These are phyloP conservation scores for Parachaetomium inaequale DNA, from an alignment of 495 filamentous ascomycete species.

Conservation along the genomic window DNA sequence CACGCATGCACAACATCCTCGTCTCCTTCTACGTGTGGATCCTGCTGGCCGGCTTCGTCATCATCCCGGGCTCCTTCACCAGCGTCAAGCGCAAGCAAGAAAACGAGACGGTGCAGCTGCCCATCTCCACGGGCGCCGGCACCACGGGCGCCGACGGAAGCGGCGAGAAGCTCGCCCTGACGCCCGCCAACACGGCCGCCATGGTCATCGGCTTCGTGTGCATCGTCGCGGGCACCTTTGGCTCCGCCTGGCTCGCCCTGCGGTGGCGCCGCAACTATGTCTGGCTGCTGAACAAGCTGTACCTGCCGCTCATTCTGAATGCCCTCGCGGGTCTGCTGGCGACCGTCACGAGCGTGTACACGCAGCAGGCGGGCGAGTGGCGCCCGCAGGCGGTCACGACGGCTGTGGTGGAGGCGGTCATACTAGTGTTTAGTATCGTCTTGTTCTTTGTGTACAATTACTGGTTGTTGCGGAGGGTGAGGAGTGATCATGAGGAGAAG, in stretches of 20 bases:
- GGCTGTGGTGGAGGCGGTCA: slow-evolving; percentile 26
- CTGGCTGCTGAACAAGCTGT: slow-evolving; percentile 45
- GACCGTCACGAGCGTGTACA: slow-evolving; percentile 50
- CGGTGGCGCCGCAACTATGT: slow-evolving; percentile 40
- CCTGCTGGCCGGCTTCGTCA: slow-evolving; percentile 40
- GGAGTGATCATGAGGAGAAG: slow-evolving; percentile 23
- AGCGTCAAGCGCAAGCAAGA: slow-evolving; percentile 10
- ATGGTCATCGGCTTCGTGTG: slow-evolving; percentile 29
- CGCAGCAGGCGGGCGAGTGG: slow-evolving; percentile 44
- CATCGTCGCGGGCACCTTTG: slow-evolving; percentile 26
- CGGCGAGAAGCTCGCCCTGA: slow-evolving; percentile 11
- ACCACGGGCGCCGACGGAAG: slow-evolving; percentile 11
- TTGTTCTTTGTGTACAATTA: slow-evolving; percentile 39
- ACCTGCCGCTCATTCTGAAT: slow-evolving; percentile 44
- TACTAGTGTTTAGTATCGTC: slow-evolving; percentile 21
- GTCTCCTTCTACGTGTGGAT: slow-evolving; percentile 35
- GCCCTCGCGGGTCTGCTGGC: slow-evolving; percentile 45
- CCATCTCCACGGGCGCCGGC: slow-evolving; percentile 14
- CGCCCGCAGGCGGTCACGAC: slow-evolving; percentile 45
- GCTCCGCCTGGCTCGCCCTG: slow-evolving; percentile 24
- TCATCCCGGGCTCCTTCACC: slow-evolving; percentile 42
- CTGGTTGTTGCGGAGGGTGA: slow-evolving; percentile 32
- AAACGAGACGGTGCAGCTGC: neutral
- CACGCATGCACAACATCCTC: slow-evolving; percentile 36
- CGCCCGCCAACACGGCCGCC: slow-evolving; percentile 18